Evolutionary conservation across 2,329 filamentous ascomycete species (phyloP).

Genomic region (Verticillium tricorpus): DNA sequence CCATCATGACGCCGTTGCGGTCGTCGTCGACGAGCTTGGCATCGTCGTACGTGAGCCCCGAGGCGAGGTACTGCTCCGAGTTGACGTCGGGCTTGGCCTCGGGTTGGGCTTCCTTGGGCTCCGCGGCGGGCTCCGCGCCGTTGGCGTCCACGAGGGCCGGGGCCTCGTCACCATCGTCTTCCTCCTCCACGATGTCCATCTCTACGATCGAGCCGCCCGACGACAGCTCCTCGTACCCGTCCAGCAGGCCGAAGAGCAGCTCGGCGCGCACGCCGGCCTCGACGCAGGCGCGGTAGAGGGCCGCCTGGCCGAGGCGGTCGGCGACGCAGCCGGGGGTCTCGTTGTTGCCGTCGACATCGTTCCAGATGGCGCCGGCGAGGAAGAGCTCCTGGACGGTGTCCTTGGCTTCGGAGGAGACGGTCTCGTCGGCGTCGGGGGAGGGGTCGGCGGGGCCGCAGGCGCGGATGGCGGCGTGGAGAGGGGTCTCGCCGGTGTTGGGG

Average conservation of each 20-base stretch:
- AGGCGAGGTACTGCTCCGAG: constrained; percentile 64
- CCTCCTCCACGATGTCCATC: constrained; percentile 27
- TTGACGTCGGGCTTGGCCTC: constrained; percentile 45
- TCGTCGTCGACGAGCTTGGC: constrained; percentile 68
- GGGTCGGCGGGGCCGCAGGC: constrained; percentile 49
- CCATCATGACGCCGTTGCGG: constrained; percentile 89
- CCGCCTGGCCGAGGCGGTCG: constrained; percentile 58
- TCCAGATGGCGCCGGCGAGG: constrained; percentile 92
- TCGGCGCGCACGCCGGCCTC: constrained; percentile 89
- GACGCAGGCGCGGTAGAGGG: constrained; percentile 77
- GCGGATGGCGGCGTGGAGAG: constrained; percentile 87
- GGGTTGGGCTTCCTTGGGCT: constrained; percentile 23
- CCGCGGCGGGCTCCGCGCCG: constrained; percentile 21
- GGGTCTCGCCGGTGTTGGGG: constrained; percentile 77
- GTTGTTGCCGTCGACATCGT: constrained; percentile 79
- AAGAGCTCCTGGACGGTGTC: constrained; percentile 73
- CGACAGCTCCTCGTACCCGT: constrained; percentile 71
- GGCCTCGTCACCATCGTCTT: constrained; percentile 41
- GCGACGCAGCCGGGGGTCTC: constrained; percentile 93
- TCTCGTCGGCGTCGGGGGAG: constrained; percentile 25
- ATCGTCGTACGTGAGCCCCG: constrained; percentile 58
- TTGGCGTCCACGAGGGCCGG: constrained; percentile 23
- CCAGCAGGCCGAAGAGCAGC: constrained; percentile 75
- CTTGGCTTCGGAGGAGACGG: constrained; percentile 54
- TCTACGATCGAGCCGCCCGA: constrained; percentile 44